Evolutionary conservation across 2,329 filamentous ascomycete species (phyloP).

Genomic region (Helotiales sp.): DNA sequence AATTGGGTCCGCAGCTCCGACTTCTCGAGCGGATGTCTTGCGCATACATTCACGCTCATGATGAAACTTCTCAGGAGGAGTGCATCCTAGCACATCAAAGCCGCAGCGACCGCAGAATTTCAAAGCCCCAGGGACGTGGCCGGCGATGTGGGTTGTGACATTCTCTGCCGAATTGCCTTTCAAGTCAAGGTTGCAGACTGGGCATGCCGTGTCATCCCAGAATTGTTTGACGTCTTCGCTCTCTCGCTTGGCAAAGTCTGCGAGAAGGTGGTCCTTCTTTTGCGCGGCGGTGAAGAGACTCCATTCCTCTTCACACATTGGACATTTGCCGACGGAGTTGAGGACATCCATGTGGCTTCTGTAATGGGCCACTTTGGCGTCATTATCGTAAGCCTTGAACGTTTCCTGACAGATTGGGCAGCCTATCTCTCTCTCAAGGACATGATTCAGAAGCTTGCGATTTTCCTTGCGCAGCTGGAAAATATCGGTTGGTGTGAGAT

Average conservation of each 20-base stretch:
- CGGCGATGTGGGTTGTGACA: constrained; percentile 33
- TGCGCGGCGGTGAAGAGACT: constrained; percentile 30
- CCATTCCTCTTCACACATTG: constrained; percentile 36
- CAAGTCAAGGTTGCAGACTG: constrained; percentile 34
- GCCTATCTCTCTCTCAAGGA: constrained; percentile 30
- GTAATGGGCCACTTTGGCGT: constrained; percentile 30
- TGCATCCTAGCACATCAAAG: constrained; percentile 15
- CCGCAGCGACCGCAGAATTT: constrained; percentile 37
- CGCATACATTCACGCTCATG: constrained; percentile 20
- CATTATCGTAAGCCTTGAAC: constrained; percentile 26
- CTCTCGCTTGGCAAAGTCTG: constrained; percentile 21
- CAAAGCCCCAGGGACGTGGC: constrained; percentile 32
- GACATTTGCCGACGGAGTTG: constrained; percentile 31
- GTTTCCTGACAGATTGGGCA: constrained; percentile 33
- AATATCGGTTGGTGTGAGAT: constrained; percentile 37
- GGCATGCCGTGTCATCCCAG: constrained; percentile 33
- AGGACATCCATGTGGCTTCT: constrained; percentile 31
- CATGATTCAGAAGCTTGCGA: constrained; percentile 31
- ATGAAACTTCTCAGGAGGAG: constrained; percentile 16
- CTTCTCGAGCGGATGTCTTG: neutral
- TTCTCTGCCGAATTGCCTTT: constrained; percentile 15
- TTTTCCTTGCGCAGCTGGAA: constrained; percentile 30
- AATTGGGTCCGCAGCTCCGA: neutral
- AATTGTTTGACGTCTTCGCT: constrained; percentile 25
- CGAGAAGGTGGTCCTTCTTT: constrained; percentile 32